A percentile compares a stretch with the other conserved stretches of the same genome.
phyloP scores from a whole-genome alignment of 1,139 yeast genomes.

The Nakaseomyces nivariensis region DNA sequence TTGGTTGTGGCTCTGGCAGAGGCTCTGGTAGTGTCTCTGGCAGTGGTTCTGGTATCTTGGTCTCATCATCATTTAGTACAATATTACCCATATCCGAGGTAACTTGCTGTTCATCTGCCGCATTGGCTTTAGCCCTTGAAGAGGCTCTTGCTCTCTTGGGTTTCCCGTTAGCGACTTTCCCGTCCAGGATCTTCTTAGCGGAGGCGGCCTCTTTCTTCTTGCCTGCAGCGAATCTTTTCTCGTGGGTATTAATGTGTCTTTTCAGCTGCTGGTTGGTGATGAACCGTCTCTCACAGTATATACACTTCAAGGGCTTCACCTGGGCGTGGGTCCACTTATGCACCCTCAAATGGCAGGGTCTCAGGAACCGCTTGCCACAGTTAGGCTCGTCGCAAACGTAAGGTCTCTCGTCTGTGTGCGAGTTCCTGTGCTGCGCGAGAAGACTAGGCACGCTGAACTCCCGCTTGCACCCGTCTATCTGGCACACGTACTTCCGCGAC shows the following conservation, averaged over 20 bases:
- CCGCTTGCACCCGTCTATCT: slow-evolving; percentile 33
- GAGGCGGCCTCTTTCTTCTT: slow-evolving; percentile 3
- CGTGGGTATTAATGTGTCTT: slow-evolving; percentile 63
- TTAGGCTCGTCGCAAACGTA: slow-evolving; percentile 57
- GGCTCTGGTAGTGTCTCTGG: too few relatives aligned
- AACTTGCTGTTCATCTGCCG: neutral
- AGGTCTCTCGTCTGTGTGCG: slow-evolving; percentile 77
- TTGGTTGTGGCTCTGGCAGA: too few relatives aligned
- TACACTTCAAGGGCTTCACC: slow-evolving; percentile 54
- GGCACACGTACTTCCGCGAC: slow-evolving; percentile 34
- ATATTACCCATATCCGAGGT: neutral
- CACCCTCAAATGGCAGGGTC: slow-evolving; percentile 56
- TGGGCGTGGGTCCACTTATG: slow-evolving; percentile 58
- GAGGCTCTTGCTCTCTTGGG: neutral
- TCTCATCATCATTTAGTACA: neutral
- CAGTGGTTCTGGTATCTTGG: too few relatives aligned
- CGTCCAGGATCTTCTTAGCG: neutral
- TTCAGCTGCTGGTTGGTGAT: slow-evolving; percentile 66
- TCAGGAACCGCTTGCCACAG: slow-evolving; percentile 64
- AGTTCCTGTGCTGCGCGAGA: slow-evolving; percentile 55
- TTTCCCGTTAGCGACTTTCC: neutral
- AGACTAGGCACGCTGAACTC: slow-evolving; percentile 43
- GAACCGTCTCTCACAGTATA: slow-evolving; percentile 52
- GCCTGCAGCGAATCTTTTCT: slow-evolving; percentile 8
- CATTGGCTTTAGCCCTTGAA: neutral